Conservation (phyloP, 2,329 filamentous ascomycete species). For the Diaporthe eres region DNA sequence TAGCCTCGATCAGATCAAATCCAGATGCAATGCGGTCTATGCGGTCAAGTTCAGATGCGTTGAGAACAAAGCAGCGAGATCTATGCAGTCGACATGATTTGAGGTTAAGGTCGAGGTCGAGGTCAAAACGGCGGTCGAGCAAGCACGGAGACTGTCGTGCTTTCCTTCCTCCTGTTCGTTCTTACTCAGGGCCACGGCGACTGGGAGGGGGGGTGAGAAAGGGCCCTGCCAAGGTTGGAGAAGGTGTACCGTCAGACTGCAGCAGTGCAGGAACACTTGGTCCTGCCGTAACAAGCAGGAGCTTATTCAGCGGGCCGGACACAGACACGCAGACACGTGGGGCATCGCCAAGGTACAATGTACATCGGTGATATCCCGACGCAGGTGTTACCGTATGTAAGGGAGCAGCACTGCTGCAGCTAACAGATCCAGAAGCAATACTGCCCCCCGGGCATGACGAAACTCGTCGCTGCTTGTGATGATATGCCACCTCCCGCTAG, state of each 20-base stretch:
- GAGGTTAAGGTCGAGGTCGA: neutral
- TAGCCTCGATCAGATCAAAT: neutral
- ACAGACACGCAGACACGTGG: constrained; percentile 9
- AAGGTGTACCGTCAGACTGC: neutral
- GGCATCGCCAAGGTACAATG: neutral
- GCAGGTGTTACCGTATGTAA: neutral
- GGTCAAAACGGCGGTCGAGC: neutral
- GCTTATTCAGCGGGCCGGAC: constrained; percentile 37
- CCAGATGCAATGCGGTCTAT: neutral
- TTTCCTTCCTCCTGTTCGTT: neutral
- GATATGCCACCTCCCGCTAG: neutral
- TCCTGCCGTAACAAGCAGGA: constrained; percentile 18
- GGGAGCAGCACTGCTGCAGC: neutral
- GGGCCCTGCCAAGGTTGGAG: neutral
- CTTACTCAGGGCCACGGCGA: neutral
- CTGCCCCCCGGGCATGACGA: neutral
- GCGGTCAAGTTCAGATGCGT: neutral
- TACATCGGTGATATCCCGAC: neutral
- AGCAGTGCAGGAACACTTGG: constrained; percentile 4
- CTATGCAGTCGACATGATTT: neutral
- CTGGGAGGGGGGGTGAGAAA: neutral
- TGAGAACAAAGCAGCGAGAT: neutral
- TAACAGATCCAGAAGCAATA: neutral
- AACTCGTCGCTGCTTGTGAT: too few species aligned
- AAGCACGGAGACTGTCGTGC: neutral